A percentile compares a stretch with the other conserved stretches of the same genome.
Conservation (phyloP, 108 stramenopile genomes). For the Ochromonas danica region DNA sequence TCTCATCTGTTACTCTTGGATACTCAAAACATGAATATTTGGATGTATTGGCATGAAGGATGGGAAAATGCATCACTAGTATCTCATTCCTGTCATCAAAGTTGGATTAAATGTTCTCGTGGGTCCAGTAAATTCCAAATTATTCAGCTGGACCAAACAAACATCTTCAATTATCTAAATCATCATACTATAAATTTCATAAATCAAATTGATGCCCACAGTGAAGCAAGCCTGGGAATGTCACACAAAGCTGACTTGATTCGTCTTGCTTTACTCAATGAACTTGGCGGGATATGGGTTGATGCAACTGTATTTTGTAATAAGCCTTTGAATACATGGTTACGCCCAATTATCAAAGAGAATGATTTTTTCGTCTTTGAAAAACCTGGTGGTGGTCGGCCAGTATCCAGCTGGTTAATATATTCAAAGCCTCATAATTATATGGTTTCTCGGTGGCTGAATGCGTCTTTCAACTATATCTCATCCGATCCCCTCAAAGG, state of each 20-base stretch:
- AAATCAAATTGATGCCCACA: not conserved
- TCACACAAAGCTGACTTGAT: not conserved
- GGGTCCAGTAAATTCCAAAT: not conserved
- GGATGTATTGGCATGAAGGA: conserved; percentile 1
- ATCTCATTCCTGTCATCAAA: not conserved
- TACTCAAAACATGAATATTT: not conserved
- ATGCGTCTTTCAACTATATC: not conserved
- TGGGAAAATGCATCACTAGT: not conserved
- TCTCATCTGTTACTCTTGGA: not conserved
- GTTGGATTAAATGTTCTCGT: not conserved
- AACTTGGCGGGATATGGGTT: not conserved
- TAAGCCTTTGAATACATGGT: not conserved
- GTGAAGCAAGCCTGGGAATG: not conserved
- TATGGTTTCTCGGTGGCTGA: conserved; percentile 5
- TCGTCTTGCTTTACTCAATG: not conserved
- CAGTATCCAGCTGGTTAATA: not conserved
- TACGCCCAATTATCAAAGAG: not conserved
- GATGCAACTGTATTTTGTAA: conserved; percentile 24
- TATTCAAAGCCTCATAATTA: not conserved
- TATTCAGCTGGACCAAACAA: not conserved
- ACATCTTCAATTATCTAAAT: not conserved
- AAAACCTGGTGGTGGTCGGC: not conserved
- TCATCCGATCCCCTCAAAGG: not conserved
- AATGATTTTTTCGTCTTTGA: conserved; percentile 3
- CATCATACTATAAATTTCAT: not conserved